Percentiles rank a stretch among this genome's conserved stretches.
Conservation (phyloP, 257 asterid genomes). For the Nicotiana knightiana region DNA sequence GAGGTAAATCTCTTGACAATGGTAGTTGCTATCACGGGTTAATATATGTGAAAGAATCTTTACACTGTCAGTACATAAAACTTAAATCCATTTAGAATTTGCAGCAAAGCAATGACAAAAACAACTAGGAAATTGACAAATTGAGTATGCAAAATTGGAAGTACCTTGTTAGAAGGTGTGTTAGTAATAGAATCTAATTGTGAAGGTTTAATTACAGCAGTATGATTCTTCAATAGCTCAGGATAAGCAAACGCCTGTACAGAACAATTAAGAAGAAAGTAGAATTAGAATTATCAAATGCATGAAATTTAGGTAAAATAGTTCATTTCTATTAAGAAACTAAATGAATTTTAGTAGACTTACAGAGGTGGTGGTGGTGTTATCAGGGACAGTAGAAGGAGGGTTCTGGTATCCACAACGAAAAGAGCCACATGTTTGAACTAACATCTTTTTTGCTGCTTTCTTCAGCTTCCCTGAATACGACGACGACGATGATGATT, state of each 20-base stretch:
- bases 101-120: background rate
- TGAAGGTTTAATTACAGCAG: constrained; percentile 16
- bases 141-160: background rate
- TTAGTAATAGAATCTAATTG: constrained; percentile 28
- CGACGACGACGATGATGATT: constrained; percentile 26
- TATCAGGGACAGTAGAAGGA: constrained; percentile 21
- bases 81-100: background rate
- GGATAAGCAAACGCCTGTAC: constrained; percentile 41
- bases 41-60: no score
- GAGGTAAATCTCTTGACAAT: no score
- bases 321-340: background rate
- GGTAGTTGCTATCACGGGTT: no score
- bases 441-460: constrained; percentile 65
- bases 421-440: constrained; percentile 62
- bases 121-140: background rate
- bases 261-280: background rate
- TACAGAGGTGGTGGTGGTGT: constrained; percentile 28
- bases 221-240: background rate
- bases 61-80: no score
- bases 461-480: constrained; percentile 40
- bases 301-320: background rate
- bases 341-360: background rate
- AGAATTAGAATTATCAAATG: background rate
- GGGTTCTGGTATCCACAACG: constrained; percentile 31
- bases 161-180: constrained; percentile 53